These are phyloP conservation scores for Verticillium nonalfalfae DNA, from an alignment of 2,329 filamentous ascomycete genomes.

Conservation along the genomic window DNA sequence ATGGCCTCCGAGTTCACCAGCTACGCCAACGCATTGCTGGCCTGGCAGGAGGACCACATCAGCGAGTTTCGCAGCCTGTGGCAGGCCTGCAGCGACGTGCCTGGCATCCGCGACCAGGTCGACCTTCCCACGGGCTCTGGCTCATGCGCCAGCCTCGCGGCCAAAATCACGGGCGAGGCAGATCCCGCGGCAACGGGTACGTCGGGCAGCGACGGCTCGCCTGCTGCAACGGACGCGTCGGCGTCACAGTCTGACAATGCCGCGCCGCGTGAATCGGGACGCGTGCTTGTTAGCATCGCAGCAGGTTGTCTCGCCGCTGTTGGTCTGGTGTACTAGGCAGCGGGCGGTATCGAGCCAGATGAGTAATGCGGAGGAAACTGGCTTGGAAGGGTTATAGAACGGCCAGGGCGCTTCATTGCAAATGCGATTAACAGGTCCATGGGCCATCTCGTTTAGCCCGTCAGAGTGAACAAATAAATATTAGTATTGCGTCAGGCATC, in stretches of 20 bases:
- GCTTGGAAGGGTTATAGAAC: not conserved
- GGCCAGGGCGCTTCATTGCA: no score
- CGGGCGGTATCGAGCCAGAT: not conserved
- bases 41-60: constrained; percentile 15
- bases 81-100: constrained; percentile 21
- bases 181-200: not conserved
- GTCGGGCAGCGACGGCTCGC: not conserved
- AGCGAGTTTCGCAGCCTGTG: constrained; percentile 13
- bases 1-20: constrained; percentile 18
- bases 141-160: constrained; percentile 8
- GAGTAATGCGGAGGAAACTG: not conserved
- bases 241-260: not conserved
- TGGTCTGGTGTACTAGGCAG: not conserved
- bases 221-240: not conserved
- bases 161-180: constrained; percentile 5
- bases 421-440: no score
- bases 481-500: not conserved
- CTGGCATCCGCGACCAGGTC: constrained; percentile 7
- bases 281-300: not conserved
- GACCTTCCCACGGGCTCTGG: constrained; percentile 2
- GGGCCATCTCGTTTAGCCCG: no score
- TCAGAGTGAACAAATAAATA: not conserved
- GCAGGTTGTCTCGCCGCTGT: not conserved
- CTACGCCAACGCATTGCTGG: constrained; percentile 13
- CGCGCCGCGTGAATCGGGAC: not conserved